phyloP scores from a whole-genome alignment of 805 yeast species.

The Candida insectorum region DNA sequence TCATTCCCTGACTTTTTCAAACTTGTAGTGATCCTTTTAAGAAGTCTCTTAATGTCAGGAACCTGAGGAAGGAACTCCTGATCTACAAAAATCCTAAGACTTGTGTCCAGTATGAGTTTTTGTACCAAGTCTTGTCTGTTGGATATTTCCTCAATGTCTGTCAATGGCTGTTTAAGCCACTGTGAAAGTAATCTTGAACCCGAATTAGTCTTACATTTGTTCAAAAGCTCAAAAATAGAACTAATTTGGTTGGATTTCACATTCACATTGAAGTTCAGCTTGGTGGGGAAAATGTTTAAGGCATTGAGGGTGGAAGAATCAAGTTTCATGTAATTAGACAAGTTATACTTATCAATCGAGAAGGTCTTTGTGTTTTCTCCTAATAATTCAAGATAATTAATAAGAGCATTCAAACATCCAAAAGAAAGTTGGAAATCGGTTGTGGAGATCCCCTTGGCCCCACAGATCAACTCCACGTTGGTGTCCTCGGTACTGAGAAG shows the following conservation, averaged over 20 bases:
- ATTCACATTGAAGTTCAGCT: constrained; percentile 19
- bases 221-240: constrained; percentile 78
- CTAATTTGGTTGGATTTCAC: constrained; percentile 21
- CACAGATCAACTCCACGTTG: constrained; percentile 43
- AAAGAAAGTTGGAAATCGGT: constrained; percentile 50
- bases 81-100: constrained; percentile 60
- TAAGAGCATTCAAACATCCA: constrained; percentile 62
- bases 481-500: constrained; percentile 42
- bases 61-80: constrained; percentile 65
- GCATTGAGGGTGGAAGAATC: constrained; percentile 91
- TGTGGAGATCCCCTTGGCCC: constrained; percentile 49
- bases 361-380: constrained; percentile 52
- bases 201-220: constrained; percentile 84
- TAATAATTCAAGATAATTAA: constrained; percentile 65
- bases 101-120: constrained; percentile 64
- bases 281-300: constrained; percentile 71
- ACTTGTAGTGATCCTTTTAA: constrained; percentile 55
- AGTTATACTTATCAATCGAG: constrained; percentile 61
- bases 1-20: constrained; percentile 30
- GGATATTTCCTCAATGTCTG: constrained; percentile 55
- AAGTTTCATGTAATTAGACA: constrained; percentile 80
- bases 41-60: constrained; percentile 78
- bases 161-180: constrained; percentile 95
- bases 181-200: constrained; percentile 85
- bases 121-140: constrained; percentile 77